Evolutionary conservation across 2,329 filamentous ascomycete species (phyloP), one percentile per base, ranked within the genome.

Genomic region (Teratosphaeria nubilosa): DNA sequence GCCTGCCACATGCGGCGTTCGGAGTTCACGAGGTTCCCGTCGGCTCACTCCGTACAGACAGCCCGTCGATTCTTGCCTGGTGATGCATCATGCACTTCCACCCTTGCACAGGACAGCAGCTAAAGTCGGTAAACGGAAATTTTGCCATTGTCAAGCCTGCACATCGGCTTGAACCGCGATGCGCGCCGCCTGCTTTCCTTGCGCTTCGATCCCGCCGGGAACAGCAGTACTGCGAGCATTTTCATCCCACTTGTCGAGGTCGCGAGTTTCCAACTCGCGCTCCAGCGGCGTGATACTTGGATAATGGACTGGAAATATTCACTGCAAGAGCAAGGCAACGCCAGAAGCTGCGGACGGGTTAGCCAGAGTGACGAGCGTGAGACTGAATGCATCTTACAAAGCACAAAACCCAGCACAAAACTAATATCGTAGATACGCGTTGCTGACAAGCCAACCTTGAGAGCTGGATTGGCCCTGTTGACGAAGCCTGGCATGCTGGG

Each of bases 401-500:
- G 25, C 52, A 37, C 52, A 25, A 54, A 41, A 5, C 52, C 52
- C 16, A 54, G 30, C 27, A 54, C 52, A 30, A 54, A 54, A 14
- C 30, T 37, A 11, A 54, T 27, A 13, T 37, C 34, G 52, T 54
- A 54, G 30, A 54, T 24, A 22, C 20, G 52, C 30, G 53, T 55
- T 22, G 54, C 30, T 7, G 45, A 53, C 10, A 52, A 20, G n/a
- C 53, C 45, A 20, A 58, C 57, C 22, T 27, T 30, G 30, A 58
- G 31, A 31, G 53, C 45, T 13, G 53, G 57, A 52, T 56, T 58
- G 10, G 57, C 57, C 48, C 54, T 31, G 31, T 56, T 24, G 16
- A 59, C 57, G 48, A 59, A 56, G 13, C 57, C 57, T 31, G 57
- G 57, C 30, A 53, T 56, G 25, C 41, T 55, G 22, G 57, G 57